Base-by-base conservation (phyloP, 2,329 filamentous ascomycete species). In the Sporothrix schenckii region DNA sequence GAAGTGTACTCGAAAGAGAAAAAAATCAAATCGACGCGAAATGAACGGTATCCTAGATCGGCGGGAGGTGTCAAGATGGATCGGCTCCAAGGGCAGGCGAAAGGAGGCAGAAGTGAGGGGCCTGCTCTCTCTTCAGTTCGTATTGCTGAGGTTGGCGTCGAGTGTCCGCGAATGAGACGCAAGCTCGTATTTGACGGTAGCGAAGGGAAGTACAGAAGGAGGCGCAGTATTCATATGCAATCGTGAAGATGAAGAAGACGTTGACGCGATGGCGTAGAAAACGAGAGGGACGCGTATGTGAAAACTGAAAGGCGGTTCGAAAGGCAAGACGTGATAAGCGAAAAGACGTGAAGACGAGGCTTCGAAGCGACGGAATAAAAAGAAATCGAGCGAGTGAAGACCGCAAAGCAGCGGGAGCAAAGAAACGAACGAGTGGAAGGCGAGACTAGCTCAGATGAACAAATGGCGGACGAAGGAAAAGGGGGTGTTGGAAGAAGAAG, bases 391-490 rank as follows among this genome's bases (percentile, higher is more conserved):
- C 11, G 50, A 58, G 58, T 19, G 24, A 34, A 27, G 47, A 30
- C n/a, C 56, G 47, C 69, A 49, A 56, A 65, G 65, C 54, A 69
- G 68, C 63, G 66, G 68, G 24, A 67, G 27, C 27, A 69, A 66
- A 70, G 54, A 63, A 70, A 65, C 30, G 58, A 83, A 83, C 80
- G 82, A 83, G 80, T 80, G 82, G 75, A 80, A 77, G 76, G 74
- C 77, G 81, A 83, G 82, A 80, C 82, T 83, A 83, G 82, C 82
- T 84, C 82, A 77, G 75, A 72, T 73, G 76, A 75, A 74, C 72
- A 74, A 74, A 75, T 74, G 74, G 75, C 72, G 75, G 13, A 41
- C 24, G 9, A 27, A n/a, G 74, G 66, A 72, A 76, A 76, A 75
- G 74, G 74, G 74, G 73, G 75, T 75, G 74, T 19, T 47, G 58